These are phyloP conservation scores for Neocucurbitaria cava DNA, from an alignment of 2,329 filamentous ascomycete species.

Conservation along the genomic window DNA sequence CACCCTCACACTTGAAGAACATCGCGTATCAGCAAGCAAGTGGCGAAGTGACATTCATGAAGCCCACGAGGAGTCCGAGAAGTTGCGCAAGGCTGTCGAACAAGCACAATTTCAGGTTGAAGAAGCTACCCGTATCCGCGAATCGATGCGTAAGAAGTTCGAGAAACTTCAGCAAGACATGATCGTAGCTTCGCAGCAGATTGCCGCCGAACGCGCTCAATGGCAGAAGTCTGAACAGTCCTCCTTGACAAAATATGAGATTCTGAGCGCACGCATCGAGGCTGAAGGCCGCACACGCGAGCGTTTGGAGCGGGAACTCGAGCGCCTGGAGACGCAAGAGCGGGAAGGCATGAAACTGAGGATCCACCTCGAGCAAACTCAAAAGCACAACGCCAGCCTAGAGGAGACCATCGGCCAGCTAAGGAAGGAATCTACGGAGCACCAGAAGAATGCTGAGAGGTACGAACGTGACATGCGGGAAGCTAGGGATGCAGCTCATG, in stretches of 20 bases:
- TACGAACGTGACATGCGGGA: slow-evolving; percentile 86
- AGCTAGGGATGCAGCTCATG: slow-evolving; percentile 77
- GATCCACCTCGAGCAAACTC: slow-evolving; percentile 70
- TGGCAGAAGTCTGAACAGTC: slow-evolving; percentile 74
- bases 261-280: slow-evolving; percentile 61
- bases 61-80: slow-evolving; percentile 62
- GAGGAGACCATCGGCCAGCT: slow-evolving; percentile 61
- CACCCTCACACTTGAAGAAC: slow-evolving; percentile 68
- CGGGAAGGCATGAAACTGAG: slow-evolving; percentile 79
- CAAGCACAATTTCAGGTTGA: slow-evolving; percentile 79
- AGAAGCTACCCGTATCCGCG: slow-evolving; percentile 83
- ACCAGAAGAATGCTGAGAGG: slow-evolving; percentile 71
- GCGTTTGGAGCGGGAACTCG: slow-evolving; percentile 55
- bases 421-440: slow-evolving; percentile 72
- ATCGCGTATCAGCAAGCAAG: slow-evolving; percentile 65
- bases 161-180: slow-evolving; percentile 88
- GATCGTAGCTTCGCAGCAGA: slow-evolving; percentile 76
- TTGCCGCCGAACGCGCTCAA: slow-evolving; percentile 80
- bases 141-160: slow-evolving; percentile 84
- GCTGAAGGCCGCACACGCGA: slow-evolving; percentile 53
- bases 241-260: slow-evolving; percentile 61
- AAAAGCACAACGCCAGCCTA: slow-evolving; percentile 69
- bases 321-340: slow-evolving; percentile 63
- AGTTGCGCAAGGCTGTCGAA: slow-evolving; percentile 75
- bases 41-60: slow-evolving; percentile 66